phyloP scores from a whole-genome alignment of 306 rosid genomes.

The Parietaria judaica region DNA sequence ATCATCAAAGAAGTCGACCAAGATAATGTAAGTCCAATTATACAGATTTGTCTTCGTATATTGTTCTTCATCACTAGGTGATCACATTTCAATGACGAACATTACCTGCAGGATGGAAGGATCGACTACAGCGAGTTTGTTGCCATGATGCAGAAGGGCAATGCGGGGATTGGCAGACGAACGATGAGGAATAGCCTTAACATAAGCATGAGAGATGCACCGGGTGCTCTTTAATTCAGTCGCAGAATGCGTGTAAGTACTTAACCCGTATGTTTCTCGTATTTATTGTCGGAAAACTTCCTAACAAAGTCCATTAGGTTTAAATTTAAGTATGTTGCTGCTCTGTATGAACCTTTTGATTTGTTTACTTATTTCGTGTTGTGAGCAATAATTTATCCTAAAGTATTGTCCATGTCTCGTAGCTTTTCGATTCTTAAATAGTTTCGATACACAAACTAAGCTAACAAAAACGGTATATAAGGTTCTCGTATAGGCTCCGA shows the following conservation, averaged over 20 bases:
- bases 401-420: too few relatives aligned
- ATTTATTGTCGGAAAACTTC: neutral
- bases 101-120: constrained; percentile 68
- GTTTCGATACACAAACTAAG: too few relatives aligned
- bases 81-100: constrained; percentile 13
- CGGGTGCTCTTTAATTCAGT: constrained; percentile 48
- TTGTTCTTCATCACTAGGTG: constrained; percentile 7
- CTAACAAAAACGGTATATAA: too few relatives aligned
- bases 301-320: neutral
- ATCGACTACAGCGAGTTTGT: constrained; percentile 88
- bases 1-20: constrained; percentile 90
- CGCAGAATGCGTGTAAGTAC: constrained; percentile 41
- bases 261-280: neutral
- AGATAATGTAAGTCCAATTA: constrained; percentile 67
- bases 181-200: constrained; percentile 88
- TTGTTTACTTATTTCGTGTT: neutral
- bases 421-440: too few relatives aligned
- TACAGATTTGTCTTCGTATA: neutral
- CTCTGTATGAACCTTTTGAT: too few relatives aligned
- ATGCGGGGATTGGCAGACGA: constrained; percentile 80
- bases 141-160: constrained; percentile 98
- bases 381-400: too few relatives aligned
- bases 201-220: constrained; percentile 86
- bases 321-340: too few relatives aligned
- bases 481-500: too few relatives aligned